Evolutionary conservation across 1,284 basidiomycete genomes (phyloP).

Genomic region (Boletus semigastroideus): DNA sequence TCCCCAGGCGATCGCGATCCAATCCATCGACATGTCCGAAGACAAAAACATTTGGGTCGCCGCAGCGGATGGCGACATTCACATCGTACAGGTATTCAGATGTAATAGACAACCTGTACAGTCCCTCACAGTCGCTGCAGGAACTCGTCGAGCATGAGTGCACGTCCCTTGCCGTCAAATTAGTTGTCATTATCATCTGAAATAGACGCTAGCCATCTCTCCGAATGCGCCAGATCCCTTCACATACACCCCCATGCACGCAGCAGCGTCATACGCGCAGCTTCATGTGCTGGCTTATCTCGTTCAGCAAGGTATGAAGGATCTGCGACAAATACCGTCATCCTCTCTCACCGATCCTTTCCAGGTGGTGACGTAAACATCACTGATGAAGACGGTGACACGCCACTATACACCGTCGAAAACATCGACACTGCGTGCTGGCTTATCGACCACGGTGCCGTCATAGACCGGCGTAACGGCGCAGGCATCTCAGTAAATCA

Average conservation of each 20-base stretch:
- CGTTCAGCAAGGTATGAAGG: constrained; percentile 57
- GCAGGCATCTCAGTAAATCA: constrained; percentile 75
- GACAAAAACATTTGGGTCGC: constrained; percentile 89
- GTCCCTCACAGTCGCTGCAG: constrained; percentile 32
- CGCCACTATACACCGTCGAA: constrained; percentile 90
- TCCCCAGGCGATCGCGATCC: constrained; percentile 8
- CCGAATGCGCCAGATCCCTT: constrained; percentile 76
- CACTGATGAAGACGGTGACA: constrained; percentile 85
- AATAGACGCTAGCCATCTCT: constrained; percentile 53
- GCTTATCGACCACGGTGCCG: constrained; percentile 82
- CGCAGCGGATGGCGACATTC: constrained; percentile 80
- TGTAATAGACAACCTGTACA: background rate
- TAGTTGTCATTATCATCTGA: constrained; percentile 19
- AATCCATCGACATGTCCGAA: constrained; percentile 18
- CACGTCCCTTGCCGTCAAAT: constrained; percentile 34
- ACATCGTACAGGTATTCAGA: constrained; percentile 43
- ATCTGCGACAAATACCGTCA: constrained; percentile 1
- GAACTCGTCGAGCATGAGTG: constrained; percentile 57
- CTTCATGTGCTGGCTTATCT: constrained; percentile 77
- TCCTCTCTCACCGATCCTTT: constrained; percentile 6
- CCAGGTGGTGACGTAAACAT: constrained; percentile 86
- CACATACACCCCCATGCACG: constrained; percentile 93
- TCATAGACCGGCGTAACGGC: constrained; percentile 58
- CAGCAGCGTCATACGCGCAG: constrained; percentile 92
- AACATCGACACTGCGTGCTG: constrained; percentile 73